A percentile compares a stretch with the other conserved stretches of the same genome.
Evolutionary conservation across 2,329 filamentous ascomycete genomes (phyloP).

Genomic region (Metarhizium rileyi): DNA sequence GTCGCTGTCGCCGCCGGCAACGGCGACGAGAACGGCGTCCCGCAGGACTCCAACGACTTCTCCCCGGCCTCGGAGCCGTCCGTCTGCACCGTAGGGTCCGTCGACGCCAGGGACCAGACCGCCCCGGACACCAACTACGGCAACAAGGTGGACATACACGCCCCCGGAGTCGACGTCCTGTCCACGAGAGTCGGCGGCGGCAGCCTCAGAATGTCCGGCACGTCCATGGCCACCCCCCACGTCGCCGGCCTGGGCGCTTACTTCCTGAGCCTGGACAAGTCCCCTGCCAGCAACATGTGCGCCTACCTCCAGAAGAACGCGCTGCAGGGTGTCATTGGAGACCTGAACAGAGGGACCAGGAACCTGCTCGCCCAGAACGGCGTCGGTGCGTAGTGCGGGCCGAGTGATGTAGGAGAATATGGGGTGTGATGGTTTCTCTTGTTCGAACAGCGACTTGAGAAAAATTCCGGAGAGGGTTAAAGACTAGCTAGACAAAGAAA

Average conservation of each 20-base stretch:
- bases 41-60: slow-evolving; percentile 28
- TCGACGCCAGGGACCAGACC: slow-evolving; percentile 25
- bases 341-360: background rate
- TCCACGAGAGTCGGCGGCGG: slow-evolving; percentile 36
- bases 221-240: slow-evolving; percentile 35
- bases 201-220: slow-evolving; percentile 30
- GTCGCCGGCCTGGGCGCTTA: slow-evolving; percentile 32
- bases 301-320: background rate
- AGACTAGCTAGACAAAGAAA: too few species aligned
- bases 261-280: slow-evolving; percentile 12
- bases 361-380: slow-evolving; percentile 2
- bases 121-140: slow-evolving; percentile 45
- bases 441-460: too few species aligned
- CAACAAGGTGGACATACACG: slow-evolving; percentile 37
- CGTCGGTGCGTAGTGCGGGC: background rate
- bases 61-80: slow-evolving; percentile 37
- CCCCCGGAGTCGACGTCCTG: slow-evolving; percentile 36
- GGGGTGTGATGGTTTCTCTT: too few species aligned
- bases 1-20: slow-evolving; percentile 44
- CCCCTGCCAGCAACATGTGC: background rate
- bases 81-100: slow-evolving; percentile 44
- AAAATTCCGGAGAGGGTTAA: too few species aligned
- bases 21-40: slow-evolving; percentile 6
- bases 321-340: background rate
- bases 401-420: too few species aligned